Base-by-base conservation (phyloP, 2,329 filamentous ascomycete genomes). In the Endoconidiophora laricicola region DNA sequence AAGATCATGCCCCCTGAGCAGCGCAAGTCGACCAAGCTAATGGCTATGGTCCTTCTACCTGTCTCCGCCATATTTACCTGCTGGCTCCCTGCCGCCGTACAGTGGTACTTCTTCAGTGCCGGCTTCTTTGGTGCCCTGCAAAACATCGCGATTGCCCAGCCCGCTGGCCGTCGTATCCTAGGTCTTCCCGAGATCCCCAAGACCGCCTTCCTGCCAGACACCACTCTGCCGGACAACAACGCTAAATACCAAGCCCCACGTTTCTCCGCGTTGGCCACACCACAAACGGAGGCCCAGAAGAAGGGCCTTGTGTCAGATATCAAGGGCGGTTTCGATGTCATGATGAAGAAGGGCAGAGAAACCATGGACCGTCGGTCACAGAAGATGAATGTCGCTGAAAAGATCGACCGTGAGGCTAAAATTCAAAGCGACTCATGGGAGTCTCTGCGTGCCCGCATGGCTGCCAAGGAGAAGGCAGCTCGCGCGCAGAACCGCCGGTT, bases 11-110 rank as follows among this genome's bases (percentile, higher is more conserved):
- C 63, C 29, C 53, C 61, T 7, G 54, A 59, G 45, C 61, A 65
- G 53, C 56, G 59, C 40, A 59, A 59, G 23, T 64, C 69, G 55
- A 58, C 63, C 55, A 67, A 68, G 58, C 59, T 62, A 46, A 65
- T 72, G 63, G 61, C 61, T 54, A 68, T 62, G 54, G 56, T 66
- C n/a, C 59, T 73, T 42, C 66, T 67, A 18, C 64, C 63, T 48
- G 54, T 70, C 46, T 65, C 69, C 47, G 64, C 71, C 59, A 29
- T 70, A 44, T 62, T 62, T 41, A 72, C 70, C 5, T 63, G 63
- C 42, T 73, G 67, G 63, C 61, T 73, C 50, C 69, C 69, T 16
- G 65, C 69, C 38, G 68, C 62, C 48, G 60, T 73, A 46, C 71
- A 73, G 55, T 66, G 68, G 60, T 73, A 73, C 67, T 65, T 71